Evolutionary conservation across 2,329 filamentous ascomycete species (phyloP).

Genomic region (Fusarium burgessii): DNA sequence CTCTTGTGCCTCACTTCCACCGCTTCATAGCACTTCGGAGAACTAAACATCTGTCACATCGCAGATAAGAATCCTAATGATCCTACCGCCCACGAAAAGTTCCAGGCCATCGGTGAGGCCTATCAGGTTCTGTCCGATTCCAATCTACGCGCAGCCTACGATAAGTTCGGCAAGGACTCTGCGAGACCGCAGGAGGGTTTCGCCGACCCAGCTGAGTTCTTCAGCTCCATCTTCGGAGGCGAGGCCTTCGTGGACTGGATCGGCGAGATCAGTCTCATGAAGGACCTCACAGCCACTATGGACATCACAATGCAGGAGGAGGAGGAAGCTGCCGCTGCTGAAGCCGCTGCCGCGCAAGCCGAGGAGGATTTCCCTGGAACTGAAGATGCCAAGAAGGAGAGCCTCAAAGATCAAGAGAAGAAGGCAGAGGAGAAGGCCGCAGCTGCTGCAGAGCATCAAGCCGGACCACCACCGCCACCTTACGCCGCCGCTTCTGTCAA

Average conservation of each 20-base stretch:
- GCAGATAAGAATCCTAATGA: slow-evolving; percentile 98
- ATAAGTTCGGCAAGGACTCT: slow-evolving; percentile 96
- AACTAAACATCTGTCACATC: slow-evolving; percentile 28
- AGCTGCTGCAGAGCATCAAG: slow-evolving; percentile 46
- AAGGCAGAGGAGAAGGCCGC: slow-evolving; percentile 30
- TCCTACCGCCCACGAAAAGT: slow-evolving; percentile 91
- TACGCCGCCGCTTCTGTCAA: slow-evolving; percentile 54
- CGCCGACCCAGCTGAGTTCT: slow-evolving; percentile 96
- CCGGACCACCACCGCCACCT: slow-evolving; percentile 51
- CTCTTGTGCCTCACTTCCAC: background rate
- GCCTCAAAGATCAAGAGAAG: slow-evolving; percentile 58
- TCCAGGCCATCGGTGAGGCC: slow-evolving; percentile 85
- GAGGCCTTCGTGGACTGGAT: slow-evolving; percentile 97
- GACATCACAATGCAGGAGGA: slow-evolving; percentile 93
- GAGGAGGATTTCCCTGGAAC: slow-evolving; percentile 68
- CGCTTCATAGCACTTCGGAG: background rate
- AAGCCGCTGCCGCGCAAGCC: slow-evolving; percentile 64
- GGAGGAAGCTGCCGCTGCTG: slow-evolving; percentile 68
- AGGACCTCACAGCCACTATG: slow-evolving; percentile 97
- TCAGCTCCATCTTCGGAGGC: slow-evolving; percentile 97
- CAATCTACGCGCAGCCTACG: slow-evolving; percentile 90
- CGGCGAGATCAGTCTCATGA: slow-evolving; percentile 98
- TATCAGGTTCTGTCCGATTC: slow-evolving; percentile 87
- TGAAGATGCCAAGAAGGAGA: slow-evolving; percentile 68
- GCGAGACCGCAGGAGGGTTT: slow-evolving; percentile 93